A percentile compares a stretch with the other conserved stretches of the same genome.
Conservation (phyloP, 371 early-diverging fungal genomes). For the Mortierella sp. region DNA sequence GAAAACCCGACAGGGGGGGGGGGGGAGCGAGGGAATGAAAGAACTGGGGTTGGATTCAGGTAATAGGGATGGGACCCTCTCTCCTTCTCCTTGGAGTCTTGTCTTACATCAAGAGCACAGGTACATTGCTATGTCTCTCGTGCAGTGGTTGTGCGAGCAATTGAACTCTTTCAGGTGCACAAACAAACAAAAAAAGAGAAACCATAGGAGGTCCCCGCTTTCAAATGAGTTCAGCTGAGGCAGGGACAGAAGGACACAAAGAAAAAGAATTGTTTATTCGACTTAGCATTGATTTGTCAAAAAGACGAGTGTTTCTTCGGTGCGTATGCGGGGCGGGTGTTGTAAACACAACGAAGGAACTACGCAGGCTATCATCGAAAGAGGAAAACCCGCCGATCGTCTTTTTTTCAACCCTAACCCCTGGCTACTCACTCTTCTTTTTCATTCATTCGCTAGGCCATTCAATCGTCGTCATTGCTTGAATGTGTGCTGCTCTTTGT, state of each 20-base stretch:
- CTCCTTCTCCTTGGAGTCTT: background rate
- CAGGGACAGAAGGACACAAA: background rate
- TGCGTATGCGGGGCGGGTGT: background rate
- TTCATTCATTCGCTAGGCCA: background rate
- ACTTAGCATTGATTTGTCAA: conserved; percentile 4
- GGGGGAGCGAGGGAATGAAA: background rate
- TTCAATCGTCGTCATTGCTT: background rate
- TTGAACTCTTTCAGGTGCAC: background rate
- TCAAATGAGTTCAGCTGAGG: background rate
- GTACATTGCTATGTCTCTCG: background rate
- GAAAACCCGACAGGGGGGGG: background rate
- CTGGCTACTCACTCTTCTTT: background rate
- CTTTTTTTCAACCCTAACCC: too few relatives aligned
- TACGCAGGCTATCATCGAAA: background rate
- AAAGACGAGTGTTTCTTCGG: background rate
- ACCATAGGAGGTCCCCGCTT: background rate
- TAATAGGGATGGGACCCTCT: background rate
- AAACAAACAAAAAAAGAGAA: background rate
- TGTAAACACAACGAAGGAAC: background rate
- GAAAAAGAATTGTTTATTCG: background rate
- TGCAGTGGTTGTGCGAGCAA: background rate
- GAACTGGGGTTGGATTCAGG: background rate
- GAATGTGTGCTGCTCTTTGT: background rate
- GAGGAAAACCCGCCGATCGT: conserved; percentile 7
- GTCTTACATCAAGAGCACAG: background rate